phyloP scores from a whole-genome alignment of 306 rosid species.

The Medicago lupulina region DNA sequence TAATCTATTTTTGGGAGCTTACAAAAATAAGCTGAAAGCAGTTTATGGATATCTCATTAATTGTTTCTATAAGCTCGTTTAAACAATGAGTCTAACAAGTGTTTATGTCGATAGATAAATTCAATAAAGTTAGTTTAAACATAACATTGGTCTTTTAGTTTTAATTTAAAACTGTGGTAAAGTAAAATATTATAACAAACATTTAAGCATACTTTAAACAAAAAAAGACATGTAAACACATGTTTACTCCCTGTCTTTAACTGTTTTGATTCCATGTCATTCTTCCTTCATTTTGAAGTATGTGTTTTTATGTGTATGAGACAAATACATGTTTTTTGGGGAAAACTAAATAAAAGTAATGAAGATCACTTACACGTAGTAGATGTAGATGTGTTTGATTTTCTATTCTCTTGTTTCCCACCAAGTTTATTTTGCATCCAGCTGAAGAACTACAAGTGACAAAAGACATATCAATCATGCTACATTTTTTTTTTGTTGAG shows the following conservation, averaged over 20 bases:
- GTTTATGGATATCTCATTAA: too few relatives aligned
- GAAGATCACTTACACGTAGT: slow-evolving; percentile 61
- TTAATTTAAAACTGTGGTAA: background rate
- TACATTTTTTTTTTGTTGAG: background rate
- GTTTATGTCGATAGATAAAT: background rate
- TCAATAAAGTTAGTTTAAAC: background rate
- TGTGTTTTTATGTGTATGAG: slow-evolving; percentile 32
- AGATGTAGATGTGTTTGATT: slow-evolving; percentile 50
- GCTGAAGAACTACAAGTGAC: slow-evolving; percentile 69
- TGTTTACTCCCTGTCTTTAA: slow-evolving; percentile 37
- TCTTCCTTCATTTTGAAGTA: slow-evolving; percentile 45
- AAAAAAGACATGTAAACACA: slow-evolving; percentile 26
- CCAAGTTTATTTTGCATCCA: slow-evolving; percentile 92
- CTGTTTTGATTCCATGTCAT: slow-evolving; percentile 11
- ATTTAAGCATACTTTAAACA: background rate
- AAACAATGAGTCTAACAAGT: background rate
- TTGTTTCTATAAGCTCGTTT: too few relatives aligned
- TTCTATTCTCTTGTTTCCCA: slow-evolving; percentile 72
- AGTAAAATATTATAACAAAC: background rate
- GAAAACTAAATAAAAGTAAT: slow-evolving; percentile 19
- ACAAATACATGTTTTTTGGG: slow-evolving; percentile 24
- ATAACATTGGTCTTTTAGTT: background rate
- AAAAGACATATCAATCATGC: slow-evolving; percentile 15
- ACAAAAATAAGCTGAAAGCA: background rate
- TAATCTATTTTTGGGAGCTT: too few relatives aligned